Conservation (phyloP, 768 basidiomycete species). For the Leccinellum luteum region DNA sequence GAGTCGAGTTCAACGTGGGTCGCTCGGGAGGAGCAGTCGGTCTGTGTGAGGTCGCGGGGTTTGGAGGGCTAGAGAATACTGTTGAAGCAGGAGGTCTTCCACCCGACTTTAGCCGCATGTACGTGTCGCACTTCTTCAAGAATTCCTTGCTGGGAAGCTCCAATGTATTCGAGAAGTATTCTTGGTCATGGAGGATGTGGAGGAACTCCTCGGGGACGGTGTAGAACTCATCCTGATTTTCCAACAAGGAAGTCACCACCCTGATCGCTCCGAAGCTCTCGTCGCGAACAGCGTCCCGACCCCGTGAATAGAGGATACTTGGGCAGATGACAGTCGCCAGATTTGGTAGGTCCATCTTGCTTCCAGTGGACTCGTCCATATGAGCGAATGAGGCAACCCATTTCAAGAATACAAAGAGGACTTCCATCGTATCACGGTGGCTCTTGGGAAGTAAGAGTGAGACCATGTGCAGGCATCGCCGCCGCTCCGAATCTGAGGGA, state of each 20-base stretch:
- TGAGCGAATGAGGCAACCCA: conserved; percentile 99
- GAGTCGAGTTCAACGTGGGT: conserved; percentile 39
- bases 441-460: conserved; percentile 86
- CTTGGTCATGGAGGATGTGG: conserved; percentile 84
- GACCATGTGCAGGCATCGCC: conserved; percentile 80
- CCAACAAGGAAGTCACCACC: conserved; percentile 82
- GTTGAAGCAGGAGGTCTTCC: conserved; percentile 45
- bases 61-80: conserved; percentile 32
- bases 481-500: conserved; percentile 71
- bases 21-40: conserved; percentile 45
- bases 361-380: conserved; percentile 94
- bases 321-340: conserved; percentile 97
- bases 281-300: conserved; percentile 82
- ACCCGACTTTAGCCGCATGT: conserved; percentile 66
- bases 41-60: conserved; percentile 16
- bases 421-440: conserved; percentile 97
- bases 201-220: conserved; percentile 91
- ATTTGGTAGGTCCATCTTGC: conserved; percentile 97
- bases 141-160: conserved; percentile 95
- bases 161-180: conserved; percentile 83
- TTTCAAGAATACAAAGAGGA: conserved; percentile 96
- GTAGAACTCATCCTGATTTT: conserved; percentile 94
- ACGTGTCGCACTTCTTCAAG: conserved; percentile 92
- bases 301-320: conserved; percentile 92
- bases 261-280: conserved; percentile 89